Percentiles rank a stretch among this genome's conserved stretches.
Evolutionary conservation across 768 basidiomycete species (phyloP).

Genomic region (Trametes meyenii): DNA sequence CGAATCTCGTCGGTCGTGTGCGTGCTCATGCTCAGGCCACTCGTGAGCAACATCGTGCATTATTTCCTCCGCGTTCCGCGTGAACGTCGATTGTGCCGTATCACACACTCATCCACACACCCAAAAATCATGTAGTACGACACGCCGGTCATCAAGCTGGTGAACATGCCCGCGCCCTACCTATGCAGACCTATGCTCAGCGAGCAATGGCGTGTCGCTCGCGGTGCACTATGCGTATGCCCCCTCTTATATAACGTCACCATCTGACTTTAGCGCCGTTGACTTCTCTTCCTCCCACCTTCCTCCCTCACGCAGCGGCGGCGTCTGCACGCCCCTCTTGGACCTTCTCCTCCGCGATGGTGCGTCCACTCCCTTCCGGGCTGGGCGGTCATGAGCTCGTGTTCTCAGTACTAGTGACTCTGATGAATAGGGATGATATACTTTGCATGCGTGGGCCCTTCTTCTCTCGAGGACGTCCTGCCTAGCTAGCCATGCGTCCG

Average conservation of each 20-base stretch:
- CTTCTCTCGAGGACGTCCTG: too few species aligned
- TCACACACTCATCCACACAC: neutral
- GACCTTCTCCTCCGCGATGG: conserved; percentile 12
- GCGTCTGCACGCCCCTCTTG: neutral
- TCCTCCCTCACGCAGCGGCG: neutral
- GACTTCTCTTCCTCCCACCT: neutral
- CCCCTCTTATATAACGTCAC: too few species aligned
- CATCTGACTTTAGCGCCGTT: too few species aligned
- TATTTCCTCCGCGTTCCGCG: neutral
- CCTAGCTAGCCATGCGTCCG: too few species aligned
- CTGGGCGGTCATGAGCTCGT: neutral
- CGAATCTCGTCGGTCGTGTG: conserved; percentile 1
- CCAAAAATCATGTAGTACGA: neutral
- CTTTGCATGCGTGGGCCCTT: conserved; percentile 5
- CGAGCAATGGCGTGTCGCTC: neutral
- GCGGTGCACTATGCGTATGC: neutral
- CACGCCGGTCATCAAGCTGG: neutral
- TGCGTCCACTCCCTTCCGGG: neutral
- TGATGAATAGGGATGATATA: neutral
- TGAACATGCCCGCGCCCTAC: conserved; percentile 5
- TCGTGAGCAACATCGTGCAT: conserved; percentile 6
- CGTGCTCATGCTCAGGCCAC: conserved; percentile 4
- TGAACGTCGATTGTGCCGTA: neutral
- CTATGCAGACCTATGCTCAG: neutral
- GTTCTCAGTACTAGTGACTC: neutral